Evolutionary conservation across 2,329 filamentous ascomycete species (phyloP).

Genomic region (Allantophomopsis lycopodina): DNA sequence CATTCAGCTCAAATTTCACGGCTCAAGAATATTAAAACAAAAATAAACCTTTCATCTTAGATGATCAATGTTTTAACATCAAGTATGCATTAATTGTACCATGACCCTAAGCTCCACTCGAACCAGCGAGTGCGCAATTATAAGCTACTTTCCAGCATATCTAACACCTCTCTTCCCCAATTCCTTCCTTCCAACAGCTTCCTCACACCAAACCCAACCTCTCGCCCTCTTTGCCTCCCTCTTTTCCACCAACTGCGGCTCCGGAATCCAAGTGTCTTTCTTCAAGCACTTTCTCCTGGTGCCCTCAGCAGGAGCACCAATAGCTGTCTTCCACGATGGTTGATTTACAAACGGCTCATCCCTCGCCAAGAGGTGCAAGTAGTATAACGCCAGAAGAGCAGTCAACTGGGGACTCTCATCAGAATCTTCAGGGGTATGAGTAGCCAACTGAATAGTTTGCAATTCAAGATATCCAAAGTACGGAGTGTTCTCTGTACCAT

Average conservation of each 20-base stretch:
- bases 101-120: neutral
- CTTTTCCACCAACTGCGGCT: conserved; percentile 61
- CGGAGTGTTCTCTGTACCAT: conserved; percentile 56
- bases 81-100: too few species aligned
- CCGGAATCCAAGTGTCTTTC: conserved; percentile 66
- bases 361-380: conserved; percentile 57
- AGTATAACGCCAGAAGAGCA: conserved; percentile 64
- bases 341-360: conserved; percentile 46
- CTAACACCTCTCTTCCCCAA: conserved; percentile 50
- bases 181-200: conserved; percentile 59
- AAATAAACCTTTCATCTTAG: too few species aligned
- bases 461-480: conserved; percentile 87
- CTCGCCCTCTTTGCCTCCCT: conserved; percentile 58
- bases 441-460: conserved; percentile 37
- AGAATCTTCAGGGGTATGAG: conserved; percentile 9
- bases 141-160: conserved; percentile 21
- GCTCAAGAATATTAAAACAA: too few species aligned
- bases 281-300: conserved; percentile 55
- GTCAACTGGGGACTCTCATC: conserved; percentile 47
- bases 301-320: conserved; percentile 61
- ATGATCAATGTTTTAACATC: too few species aligned
- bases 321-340: conserved; percentile 52
- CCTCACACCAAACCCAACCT: conserved; percentile 67
- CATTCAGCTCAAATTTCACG: too few species aligned
- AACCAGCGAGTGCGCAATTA: neutral